Evolutionary conservation across 495 filamentous ascomycete species (phyloP).

Genomic region (Chaetomidium leptoderma): DNA sequence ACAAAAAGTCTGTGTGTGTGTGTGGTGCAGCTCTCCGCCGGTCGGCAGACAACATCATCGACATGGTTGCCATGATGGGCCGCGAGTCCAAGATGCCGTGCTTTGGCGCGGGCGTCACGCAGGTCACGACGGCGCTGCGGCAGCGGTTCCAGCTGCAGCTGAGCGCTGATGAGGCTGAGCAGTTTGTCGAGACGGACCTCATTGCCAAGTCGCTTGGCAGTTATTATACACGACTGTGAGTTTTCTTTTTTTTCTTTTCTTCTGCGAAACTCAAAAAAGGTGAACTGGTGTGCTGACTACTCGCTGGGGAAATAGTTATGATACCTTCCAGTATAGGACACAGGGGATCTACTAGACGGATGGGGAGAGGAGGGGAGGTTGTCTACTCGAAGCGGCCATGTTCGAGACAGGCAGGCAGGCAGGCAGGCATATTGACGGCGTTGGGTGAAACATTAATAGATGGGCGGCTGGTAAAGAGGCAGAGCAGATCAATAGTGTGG

Average conservation of each 20-base stretch:
- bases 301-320: slow-evolving; percentile 64
- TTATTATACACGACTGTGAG: slow-evolving; percentile 71
- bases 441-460: not conserved
- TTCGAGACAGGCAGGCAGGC: not conserved
- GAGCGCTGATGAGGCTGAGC: slow-evolving; percentile 67
- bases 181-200: slow-evolving; percentile 67
- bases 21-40: slow-evolving; percentile 64
- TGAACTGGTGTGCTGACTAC: slow-evolving; percentile 2
- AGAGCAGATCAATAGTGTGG: too few species aligned
- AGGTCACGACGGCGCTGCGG: slow-evolving; percentile 57
- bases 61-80: slow-evolving; percentile 73
- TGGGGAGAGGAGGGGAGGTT: not conserved
- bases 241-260: slow-evolving; percentile 7
- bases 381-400: not conserved
- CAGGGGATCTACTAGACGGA: slow-evolving; percentile 65
- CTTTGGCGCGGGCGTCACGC: slow-evolving; percentile 58
- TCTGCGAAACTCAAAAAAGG: slow-evolving; percentile 3
- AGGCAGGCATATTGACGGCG: slow-evolving; percentile 1
- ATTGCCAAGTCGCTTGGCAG: slow-evolving; percentile 67
- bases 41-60: slow-evolving; percentile 66
- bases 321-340: slow-evolving; percentile 75
- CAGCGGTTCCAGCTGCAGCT: slow-evolving; percentile 69
- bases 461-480: not conserved
- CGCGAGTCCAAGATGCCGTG: slow-evolving; percentile 72
- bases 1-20: too few species aligned